Evolutionary conservation across 2,329 filamentous ascomycete species (phyloP).

Genomic region (Fusarium avenaceum): DNA sequence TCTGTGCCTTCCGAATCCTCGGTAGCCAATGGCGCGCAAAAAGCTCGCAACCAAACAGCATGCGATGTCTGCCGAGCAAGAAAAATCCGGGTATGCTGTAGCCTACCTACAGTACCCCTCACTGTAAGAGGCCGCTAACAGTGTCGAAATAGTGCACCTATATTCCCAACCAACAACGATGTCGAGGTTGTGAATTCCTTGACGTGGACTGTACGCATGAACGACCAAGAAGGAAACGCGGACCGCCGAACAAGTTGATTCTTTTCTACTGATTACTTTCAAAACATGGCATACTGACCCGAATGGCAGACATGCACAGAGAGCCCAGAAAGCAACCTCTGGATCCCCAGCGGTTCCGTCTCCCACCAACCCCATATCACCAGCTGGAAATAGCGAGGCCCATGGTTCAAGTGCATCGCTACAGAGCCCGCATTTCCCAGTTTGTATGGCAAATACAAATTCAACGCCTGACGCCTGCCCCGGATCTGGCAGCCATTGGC

Average conservation of each 20-base stretch:
- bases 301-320: conserved; percentile 14
- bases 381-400: not conserved
- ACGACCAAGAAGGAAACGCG: conserved; percentile 41
- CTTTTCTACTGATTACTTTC: too few species aligned
- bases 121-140: not conserved
- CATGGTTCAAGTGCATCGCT: conserved; percentile 11
- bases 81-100: conserved; percentile 33
- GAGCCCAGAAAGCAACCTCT: not conserved
- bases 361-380: conserved; percentile 6
- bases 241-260: conserved; percentile 39
- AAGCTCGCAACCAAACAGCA: conserved; percentile 40
- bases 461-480: not conserved
- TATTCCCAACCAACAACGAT: conserved; percentile 11
- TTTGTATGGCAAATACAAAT: too few species aligned
- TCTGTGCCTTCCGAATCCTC: not conserved
- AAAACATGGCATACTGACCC: too few species aligned
- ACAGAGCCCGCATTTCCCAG: conserved; percentile 16
- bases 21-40: conserved; percentile 1
- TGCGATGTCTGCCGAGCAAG: conserved; percentile 46
- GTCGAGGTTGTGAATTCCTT: conserved; percentile 40
- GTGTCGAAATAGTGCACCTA: conserved; percentile 34
- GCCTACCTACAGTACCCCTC: too few species aligned
- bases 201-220: conserved; percentile 39
- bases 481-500: conserved; percentile 19
- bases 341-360: not conserved